A percentile compares a stretch with the other conserved stretches of the same genome.
Conservation (phyloP, 495 filamentous ascomycete species). For the Cenococcum geophilum region DNA sequence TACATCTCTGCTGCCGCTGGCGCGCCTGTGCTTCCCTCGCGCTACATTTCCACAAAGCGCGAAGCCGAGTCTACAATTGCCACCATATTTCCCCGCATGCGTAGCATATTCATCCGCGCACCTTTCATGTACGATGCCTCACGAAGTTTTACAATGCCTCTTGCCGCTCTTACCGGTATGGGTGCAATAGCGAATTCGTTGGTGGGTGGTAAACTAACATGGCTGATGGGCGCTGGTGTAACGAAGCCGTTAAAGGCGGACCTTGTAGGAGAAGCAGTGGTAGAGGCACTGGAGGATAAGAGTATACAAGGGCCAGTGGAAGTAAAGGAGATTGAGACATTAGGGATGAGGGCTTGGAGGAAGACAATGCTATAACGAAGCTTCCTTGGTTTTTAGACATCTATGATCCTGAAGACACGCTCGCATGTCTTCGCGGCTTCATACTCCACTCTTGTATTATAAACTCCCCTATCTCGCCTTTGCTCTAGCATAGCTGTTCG, state of each 20-base stretch:
- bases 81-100: slow-evolving; percentile 62
- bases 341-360: slow-evolving; percentile 40
- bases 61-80: slow-evolving; percentile 80
- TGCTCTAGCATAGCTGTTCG: too few species aligned
- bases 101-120: slow-evolving; percentile 76
- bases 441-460: slow-evolving; percentile 2
- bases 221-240: slow-evolving; percentile 71
- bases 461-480: background rate
- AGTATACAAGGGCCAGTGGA: slow-evolving; percentile 37
- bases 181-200: slow-evolving; percentile 66
- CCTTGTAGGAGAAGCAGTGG: slow-evolving; percentile 61
- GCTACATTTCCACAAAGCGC: slow-evolving; percentile 89
- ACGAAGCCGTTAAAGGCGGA: slow-evolving; percentile 84
- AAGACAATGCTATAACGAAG: slow-evolving; percentile 36
- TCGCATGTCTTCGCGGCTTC: background rate
- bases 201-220: slow-evolving; percentile 64
- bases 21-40: slow-evolving; percentile 69
- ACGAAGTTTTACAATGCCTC: slow-evolving; percentile 72
- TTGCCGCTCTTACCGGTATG: slow-evolving; percentile 65
- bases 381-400: background rate
- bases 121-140: slow-evolving; percentile 83
- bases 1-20: slow-evolving; percentile 87
- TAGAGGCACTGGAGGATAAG: slow-evolving; percentile 39
- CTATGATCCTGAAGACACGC: background rate
- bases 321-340: slow-evolving; percentile 37